Evolutionary conservation across 176 grass and related monocot genomes (phyloP), one percentile per base, ranked within the genome.

Genomic region (Themeda triandra): DNA sequence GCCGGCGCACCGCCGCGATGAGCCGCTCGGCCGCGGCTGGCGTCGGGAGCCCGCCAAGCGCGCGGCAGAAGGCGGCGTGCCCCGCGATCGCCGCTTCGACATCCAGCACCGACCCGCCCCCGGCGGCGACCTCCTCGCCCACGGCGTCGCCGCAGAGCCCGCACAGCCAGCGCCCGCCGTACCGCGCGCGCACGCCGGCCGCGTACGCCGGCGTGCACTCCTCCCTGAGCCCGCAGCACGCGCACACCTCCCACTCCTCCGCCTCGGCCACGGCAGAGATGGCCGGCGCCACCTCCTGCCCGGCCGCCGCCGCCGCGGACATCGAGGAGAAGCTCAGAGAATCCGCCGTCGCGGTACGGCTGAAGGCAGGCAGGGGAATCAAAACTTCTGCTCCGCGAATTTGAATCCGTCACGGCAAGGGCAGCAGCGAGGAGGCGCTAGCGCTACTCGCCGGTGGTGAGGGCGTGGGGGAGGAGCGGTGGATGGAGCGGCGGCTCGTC

Each of bases 121-220:
- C 35, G 54, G 83, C 36, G 24, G 80, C 63, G 37, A 93, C 84
- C 76, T 97, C 94, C 70, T 97, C 89, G 56, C 60, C 87, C 29
- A 97, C 94, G 56, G 91, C 91, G 33, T 97, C 94, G 24, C 71
- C 89, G 68, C 94, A 97, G 25, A 97, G 84, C 11, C 94, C 91
- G 86, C 94, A 97, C 17, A 93, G 86, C 94, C 94, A 97, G 70
- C 66, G 68, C 32, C 89, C 89, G 18, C 77, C 86, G 84, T 81
- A 93, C 89, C 46, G 77, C 66, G 66, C 87, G 17, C 91, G 94
- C 46, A 97, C 89, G 6, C 83, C 87, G 27, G 82, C 85, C 39
- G 88, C 90, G 89, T 97, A 97, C 36, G 86, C 89, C 29, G 87
- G 85, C 33, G 94, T 97, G 75, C 94, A 97, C 89, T 97, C 91